A percentile compares a stretch with the other conserved stretches of the same genome.
Evolutionary conservation across 1,139 yeast genomes (phyloP).

Genomic region (Hansenula anomala): DNA sequence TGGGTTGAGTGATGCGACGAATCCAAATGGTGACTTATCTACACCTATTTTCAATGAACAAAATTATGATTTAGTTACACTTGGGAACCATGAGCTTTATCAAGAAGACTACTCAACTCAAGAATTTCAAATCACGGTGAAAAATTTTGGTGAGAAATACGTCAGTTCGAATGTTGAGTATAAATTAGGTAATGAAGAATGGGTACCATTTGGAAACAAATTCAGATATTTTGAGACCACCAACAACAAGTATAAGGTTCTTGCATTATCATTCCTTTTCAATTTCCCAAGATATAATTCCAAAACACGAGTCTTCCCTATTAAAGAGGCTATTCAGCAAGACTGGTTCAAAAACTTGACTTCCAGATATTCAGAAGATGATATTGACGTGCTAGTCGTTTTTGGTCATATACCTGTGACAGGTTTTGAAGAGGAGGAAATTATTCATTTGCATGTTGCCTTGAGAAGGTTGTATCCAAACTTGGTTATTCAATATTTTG

Average conservation of each 20-base stretch:
- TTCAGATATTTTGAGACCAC: slow-evolving; percentile 64
- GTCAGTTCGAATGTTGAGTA: slow-evolving; percentile 82
- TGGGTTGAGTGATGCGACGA: slow-evolving; percentile 74
- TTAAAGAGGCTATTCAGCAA: slow-evolving; percentile 48
- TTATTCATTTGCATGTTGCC: slow-evolving; percentile 42
- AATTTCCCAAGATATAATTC: slow-evolving; percentile 62
- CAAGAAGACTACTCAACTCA: slow-evolving; percentile 57
- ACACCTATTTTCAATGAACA: slow-evolving; percentile 58
- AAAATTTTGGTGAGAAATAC: slow-evolving; percentile 59
- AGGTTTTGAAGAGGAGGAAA: slow-evolving; percentile 47
- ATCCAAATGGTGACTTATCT: slow-evolving; percentile 63
- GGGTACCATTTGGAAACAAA: slow-evolving; percentile 65
- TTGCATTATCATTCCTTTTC: slow-evolving; percentile 78
- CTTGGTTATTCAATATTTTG: slow-evolving; percentile 75
- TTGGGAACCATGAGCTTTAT: slow-evolving; percentile 93
- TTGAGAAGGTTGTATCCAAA: slow-evolving; percentile 58
- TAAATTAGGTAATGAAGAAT: slow-evolving; percentile 38
- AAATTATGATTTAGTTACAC: slow-evolving; percentile 74
- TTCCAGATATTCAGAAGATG: slow-evolving; percentile 32
- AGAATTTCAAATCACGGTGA: slow-evolving; percentile 59
- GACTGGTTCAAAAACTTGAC: slow-evolving; percentile 63
- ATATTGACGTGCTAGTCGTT: slow-evolving; percentile 62
- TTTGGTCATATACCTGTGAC: slow-evolving; percentile 80
- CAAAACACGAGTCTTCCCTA: slow-evolving; percentile 61
- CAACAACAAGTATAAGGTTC: slow-evolving; percentile 43